A percentile compares a stretch with the other conserved stretches of the same genome.
These are phyloP conservation scores for Terana coerulea DNA, from an alignment of 768 basidiomycete species.

Conservation along the genomic window DNA sequence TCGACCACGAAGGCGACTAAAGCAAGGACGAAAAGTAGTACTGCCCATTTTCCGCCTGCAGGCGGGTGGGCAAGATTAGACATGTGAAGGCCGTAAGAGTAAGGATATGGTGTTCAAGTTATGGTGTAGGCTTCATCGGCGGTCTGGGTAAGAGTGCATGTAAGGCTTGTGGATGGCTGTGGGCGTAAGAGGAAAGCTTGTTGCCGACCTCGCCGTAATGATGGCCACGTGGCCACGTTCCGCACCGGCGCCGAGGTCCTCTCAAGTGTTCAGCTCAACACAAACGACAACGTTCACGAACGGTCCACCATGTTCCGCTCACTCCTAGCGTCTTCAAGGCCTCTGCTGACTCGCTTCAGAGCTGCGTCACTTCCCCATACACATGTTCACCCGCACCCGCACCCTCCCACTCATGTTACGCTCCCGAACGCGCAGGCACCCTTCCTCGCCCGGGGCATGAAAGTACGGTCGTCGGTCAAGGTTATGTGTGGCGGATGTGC, in stretches of 20 bases:
- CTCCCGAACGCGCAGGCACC: constrained; percentile 25
- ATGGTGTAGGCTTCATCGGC: neutral
- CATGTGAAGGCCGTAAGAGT: neutral
- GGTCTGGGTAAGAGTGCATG: neutral
- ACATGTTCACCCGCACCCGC: constrained; percentile 21
- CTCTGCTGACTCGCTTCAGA: constrained; percentile 52
- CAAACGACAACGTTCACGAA: constrained; percentile 2
- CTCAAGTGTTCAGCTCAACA: neutral
- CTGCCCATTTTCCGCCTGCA: constrained; percentile 38
- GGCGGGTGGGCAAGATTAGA: neutral
- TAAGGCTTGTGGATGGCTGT: neutral
- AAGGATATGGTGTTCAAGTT: neutral
- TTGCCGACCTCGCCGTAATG: no score
- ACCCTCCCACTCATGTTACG: constrained; percentile 25
- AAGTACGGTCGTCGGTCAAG: constrained; percentile 94
- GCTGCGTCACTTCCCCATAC: constrained; percentile 23
- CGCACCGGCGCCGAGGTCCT: neutral
- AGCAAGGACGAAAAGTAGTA: constrained; percentile 52
- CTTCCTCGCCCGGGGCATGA: constrained; percentile 74
- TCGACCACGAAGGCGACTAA: constrained; percentile 75
- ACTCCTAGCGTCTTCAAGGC: constrained; percentile 58
- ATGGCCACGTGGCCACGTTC: neutral
- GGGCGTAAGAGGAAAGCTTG: no score
- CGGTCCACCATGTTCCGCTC: constrained; percentile 58
- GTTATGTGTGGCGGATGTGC: constrained; percentile 92